Percentiles rank a stretch among this genome's conserved stretches.
These are phyloP conservation scores for Dipteronia dyeriana DNA, from an alignment of 345 rosid species.

Conservation along the genomic window DNA sequence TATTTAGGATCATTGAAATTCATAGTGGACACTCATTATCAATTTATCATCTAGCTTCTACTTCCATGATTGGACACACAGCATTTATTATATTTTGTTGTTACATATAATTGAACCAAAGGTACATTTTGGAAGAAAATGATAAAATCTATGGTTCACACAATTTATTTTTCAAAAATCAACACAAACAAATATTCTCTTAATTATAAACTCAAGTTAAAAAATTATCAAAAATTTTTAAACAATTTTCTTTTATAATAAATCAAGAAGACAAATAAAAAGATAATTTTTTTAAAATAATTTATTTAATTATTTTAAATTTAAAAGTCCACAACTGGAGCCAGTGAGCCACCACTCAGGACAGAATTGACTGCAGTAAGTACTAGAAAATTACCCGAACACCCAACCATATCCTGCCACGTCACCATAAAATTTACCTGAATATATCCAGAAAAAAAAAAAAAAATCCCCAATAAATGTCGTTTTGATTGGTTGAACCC, in stretches of 20 bases:
- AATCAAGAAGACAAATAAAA: too few relatives aligned
- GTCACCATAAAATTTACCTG: neutral
- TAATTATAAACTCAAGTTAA: too few relatives aligned
- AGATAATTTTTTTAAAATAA: neutral
- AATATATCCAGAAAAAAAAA: too few relatives aligned
- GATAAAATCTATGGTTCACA: too few relatives aligned
- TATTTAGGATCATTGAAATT: neutral
- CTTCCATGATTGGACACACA: neutral
- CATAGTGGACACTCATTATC: too few relatives aligned
- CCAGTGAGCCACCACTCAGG: neutral
- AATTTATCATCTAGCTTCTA: too few relatives aligned
- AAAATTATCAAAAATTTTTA: too few relatives aligned
- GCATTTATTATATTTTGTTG: neutral
- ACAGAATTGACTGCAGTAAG: neutral
- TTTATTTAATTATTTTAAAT: too few relatives aligned
- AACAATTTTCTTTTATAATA: too few relatives aligned
- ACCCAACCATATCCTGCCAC: neutral
- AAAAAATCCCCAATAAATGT: neutral
- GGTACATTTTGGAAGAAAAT: too few relatives aligned
- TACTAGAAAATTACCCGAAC: neutral
- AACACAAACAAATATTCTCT: too few relatives aligned
- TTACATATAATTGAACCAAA: neutral
- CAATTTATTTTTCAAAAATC: too few relatives aligned
- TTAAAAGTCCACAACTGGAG: neutral
- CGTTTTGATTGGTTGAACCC: slow-evolving; percentile 13